A percentile compares a stretch with the other conserved stretches of the same genome.
These are phyloP conservation scores for Starmerella sp. DNA, from an alignment of 805 yeast genomes.

Conservation along the genomic window DNA sequence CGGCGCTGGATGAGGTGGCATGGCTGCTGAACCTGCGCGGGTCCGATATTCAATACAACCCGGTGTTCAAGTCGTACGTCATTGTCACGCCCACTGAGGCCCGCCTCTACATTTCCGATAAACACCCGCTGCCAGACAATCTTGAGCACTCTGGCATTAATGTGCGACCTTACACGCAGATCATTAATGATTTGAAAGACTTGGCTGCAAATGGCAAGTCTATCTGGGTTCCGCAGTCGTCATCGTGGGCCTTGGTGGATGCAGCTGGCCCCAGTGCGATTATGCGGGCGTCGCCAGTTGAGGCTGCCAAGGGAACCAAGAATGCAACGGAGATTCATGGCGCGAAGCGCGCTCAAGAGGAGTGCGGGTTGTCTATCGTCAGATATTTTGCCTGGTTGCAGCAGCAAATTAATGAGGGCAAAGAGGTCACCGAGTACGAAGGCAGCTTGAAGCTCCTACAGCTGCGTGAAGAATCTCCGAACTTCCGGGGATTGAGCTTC, in stretches of 20 bases:
- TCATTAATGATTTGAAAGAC: conserved; percentile 45
- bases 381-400: conserved; percentile 79
- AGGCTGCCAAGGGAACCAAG: conserved; percentile 62
- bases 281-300: conserved; percentile 46
- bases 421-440: conserved; percentile 43
- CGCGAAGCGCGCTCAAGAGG: conserved; percentile 62
- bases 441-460: conserved; percentile 45
- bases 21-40: conserved; percentile 83
- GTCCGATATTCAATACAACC: conserved; percentile 70
- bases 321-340: conserved; percentile 62
- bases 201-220: conserved; percentile 24
- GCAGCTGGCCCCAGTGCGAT: conserved; percentile 35
- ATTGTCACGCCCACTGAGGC: conserved; percentile 37
- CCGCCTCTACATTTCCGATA: conserved; percentile 37
- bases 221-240: conserved; percentile 43
- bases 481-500: conserved; percentile 51
- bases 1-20: conserved; percentile 80
- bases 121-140: conserved; percentile 1
- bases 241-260: conserved; percentile 59
- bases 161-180: conserved; percentile 42
- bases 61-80: conserved; percentile 69
- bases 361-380: conserved; percentile 69
- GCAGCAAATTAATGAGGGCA: conserved; percentile 35
- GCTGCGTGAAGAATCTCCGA: conserved; percentile 31
- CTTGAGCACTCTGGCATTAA: conserved; percentile 37